Evolutionary conservation across 768 basidiomycete species (phyloP).

Genomic region (Calocera cornea): DNA sequence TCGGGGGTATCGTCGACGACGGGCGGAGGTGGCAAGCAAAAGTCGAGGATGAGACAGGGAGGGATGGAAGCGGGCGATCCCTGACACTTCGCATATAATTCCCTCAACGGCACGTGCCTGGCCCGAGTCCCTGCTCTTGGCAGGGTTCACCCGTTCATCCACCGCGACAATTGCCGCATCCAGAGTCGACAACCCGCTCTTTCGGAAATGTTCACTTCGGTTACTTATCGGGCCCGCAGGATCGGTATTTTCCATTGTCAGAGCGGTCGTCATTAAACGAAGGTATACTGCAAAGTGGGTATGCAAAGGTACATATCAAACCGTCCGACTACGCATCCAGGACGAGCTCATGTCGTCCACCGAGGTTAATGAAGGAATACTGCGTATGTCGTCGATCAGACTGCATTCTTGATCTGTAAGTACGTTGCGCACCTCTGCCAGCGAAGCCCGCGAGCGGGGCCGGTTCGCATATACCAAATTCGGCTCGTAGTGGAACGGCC

Average conservation of each 20-base stretch:
- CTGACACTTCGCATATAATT: background rate
- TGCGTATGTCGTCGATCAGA: background rate
- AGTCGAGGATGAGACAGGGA: background rate
- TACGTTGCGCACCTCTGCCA: slow-evolving; percentile 6
- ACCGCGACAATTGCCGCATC: too few relatives aligned
- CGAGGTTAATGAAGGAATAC: slow-evolving; percentile 12
- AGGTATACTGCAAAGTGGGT: too few relatives aligned
- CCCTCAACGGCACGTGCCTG: background rate
- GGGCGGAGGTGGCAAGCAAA: background rate
- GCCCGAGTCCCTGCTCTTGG: background rate
- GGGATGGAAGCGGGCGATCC: background rate
- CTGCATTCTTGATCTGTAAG: background rate
- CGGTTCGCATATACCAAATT: slow-evolving; percentile 12
- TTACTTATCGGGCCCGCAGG: too few relatives aligned
- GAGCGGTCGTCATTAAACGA: too few relatives aligned
- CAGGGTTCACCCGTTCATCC: slow-evolving; percentile 1
- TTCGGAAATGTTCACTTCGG: too few relatives aligned
- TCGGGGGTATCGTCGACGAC: background rate
- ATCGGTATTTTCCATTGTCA: too few relatives aligned
- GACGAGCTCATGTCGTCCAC: slow-evolving; percentile 9
- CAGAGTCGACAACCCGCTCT: too few relatives aligned
- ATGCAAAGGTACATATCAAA: too few relatives aligned
- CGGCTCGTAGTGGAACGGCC: slow-evolving; percentile 11
- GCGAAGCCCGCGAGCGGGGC: slow-evolving; percentile 5
- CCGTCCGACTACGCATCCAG: background rate